Conservation (phyloP, 78 protist species). For the Dictyostelium intermedium region DNA sequence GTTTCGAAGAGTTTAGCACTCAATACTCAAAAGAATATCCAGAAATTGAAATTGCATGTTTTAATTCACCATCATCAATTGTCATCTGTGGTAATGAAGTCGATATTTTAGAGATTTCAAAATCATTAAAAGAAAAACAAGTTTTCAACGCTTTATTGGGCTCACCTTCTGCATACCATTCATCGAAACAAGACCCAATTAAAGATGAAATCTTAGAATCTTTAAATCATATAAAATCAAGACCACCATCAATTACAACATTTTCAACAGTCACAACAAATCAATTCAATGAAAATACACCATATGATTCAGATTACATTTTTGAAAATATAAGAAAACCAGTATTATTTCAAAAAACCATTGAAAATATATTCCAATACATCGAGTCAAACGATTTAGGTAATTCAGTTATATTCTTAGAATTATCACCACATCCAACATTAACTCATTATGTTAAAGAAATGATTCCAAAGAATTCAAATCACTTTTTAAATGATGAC, state of each 20-base stretch:
- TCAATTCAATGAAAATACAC: not conserved
- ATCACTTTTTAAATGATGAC: not conserved
- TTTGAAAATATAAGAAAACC: conserved; percentile 30
- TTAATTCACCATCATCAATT: conserved; percentile 35
- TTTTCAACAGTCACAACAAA: conserved; percentile 8
- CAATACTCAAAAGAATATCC: not conserved
- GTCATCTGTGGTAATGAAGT: conserved; percentile 26
- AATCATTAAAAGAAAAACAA: not conserved
- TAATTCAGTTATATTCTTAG: not conserved
- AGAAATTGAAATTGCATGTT: conserved; percentile 33
- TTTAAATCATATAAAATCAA: not conserved
- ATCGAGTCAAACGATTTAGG: not conserved
- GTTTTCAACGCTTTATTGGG: conserved; percentile 1
- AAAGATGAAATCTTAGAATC: not conserved
- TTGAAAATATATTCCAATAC: not conserved
- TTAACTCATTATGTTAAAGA: not conserved
- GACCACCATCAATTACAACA: not conserved
- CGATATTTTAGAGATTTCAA: not conserved
- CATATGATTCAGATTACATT: not conserved
- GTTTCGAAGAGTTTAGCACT: not conserved
- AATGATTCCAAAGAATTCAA: not conserved
- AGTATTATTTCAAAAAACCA: conserved; percentile 12
- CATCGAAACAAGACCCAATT: conserved; percentile 36
- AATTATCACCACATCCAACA: conserved; percentile 32
- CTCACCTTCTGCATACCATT: conserved; percentile 48